Percentiles rank a stretch among this genome's conserved stretches.
Evolutionary conservation across 257 asterid species (phyloP).

Genomic region (Primulina tabacum): DNA sequence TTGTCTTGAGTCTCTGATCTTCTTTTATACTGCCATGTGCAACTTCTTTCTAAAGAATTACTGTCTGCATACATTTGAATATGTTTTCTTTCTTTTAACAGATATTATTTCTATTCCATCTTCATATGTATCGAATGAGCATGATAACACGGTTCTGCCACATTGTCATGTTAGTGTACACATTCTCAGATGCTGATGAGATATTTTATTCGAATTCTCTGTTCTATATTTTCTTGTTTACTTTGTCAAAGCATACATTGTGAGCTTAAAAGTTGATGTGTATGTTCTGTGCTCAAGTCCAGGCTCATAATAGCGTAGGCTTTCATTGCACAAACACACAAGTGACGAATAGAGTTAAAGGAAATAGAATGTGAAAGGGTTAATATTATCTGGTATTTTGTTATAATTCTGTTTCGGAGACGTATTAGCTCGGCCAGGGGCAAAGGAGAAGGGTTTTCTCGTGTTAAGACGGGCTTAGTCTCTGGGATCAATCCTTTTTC

Average conservation of each 20-base stretch:
- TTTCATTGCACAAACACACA: not conserved
- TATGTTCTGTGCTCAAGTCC: not conserved
- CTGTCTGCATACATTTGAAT: conserved; percentile 7
- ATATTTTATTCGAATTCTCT: not conserved
- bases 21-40: not conserved
- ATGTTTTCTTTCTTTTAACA: conserved; percentile 12
- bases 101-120: conserved; percentile 2
- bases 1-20: conserved; percentile 7
- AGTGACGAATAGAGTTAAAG: not conserved
- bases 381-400: not conserved
- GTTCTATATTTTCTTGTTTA: not conserved
- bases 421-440: not conserved
- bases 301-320: not conserved
- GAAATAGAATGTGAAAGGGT: not conserved
- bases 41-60: not conserved
- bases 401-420: too few species aligned
- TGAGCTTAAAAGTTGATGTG: not conserved
- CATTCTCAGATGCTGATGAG: conserved; percentile 21
- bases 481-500: not conserved
- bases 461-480: not conserved
- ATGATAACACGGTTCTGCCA: conserved; percentile 6
- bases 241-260: not conserved
- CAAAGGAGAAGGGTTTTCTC: not conserved
- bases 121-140: conserved; percentile 12
- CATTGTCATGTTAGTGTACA: not conserved